phyloP scores from a whole-genome alignment of 2,329 filamentous ascomycete genomes.

The Mycosphaerelloides madeirae region DNA sequence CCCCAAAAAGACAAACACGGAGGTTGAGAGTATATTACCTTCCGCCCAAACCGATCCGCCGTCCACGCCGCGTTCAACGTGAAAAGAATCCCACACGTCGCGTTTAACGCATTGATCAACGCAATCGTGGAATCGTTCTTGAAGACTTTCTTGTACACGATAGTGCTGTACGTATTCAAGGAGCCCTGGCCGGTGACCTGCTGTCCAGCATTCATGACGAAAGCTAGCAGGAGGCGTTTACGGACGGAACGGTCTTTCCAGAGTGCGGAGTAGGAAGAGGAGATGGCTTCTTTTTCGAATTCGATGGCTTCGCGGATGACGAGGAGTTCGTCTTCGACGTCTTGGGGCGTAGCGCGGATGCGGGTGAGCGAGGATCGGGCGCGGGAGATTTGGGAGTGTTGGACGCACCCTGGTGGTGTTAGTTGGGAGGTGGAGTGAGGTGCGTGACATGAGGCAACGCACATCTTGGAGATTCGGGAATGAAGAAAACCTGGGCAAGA shows the following conservation, averaged over 20 bases:
- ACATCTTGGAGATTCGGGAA: conserved; percentile 63
- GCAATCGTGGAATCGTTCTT: conserved; percentile 55
- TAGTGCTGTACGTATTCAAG: conserved; percentile 68
- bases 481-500: conserved; percentile 57
- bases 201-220: conserved; percentile 65
- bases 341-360: conserved; percentile 60
- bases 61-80: conserved; percentile 70
- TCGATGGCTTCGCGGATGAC: conserved; percentile 64
- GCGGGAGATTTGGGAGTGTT: conserved; percentile 57
- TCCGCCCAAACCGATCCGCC: conserved; percentile 65
- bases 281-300: conserved; percentile 67
- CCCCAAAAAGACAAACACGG: neutral
- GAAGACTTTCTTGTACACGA: conserved; percentile 69
- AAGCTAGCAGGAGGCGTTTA: conserved; percentile 61
- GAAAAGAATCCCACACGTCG: conserved; percentile 67
- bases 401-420: conserved; percentile 49
- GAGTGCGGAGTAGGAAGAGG: conserved; percentile 58
- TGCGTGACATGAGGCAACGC: no score
- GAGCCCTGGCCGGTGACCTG: conserved; percentile 69
- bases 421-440: no score
- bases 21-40: conserved; percentile 34
- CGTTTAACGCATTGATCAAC: conserved; percentile 70
- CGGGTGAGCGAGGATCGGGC: conserved; percentile 54
- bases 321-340: conserved; percentile 62
- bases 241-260: conserved; percentile 67